A percentile compares a stretch with the other conserved stretches of the same genome.
Evolutionary conservation across 441 rosid genomes (phyloP).

Genomic region (Erysimum pusillum): DNA sequence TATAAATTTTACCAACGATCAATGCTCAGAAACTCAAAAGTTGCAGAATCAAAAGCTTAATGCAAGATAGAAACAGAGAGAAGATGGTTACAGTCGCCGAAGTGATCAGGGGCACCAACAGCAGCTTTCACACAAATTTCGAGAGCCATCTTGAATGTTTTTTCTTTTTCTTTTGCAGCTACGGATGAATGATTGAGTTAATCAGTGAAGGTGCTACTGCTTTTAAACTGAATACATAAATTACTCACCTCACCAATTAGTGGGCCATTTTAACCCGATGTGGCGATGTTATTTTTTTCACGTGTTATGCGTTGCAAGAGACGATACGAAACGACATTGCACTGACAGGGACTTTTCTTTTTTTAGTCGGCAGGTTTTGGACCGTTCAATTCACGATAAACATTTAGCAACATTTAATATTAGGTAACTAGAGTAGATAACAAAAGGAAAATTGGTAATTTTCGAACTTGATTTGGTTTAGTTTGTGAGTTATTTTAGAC

Average conservation of each 20-base stretch:
- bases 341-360: background rate
- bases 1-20: background rate
- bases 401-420: background rate
- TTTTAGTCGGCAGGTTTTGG: constrained; percentile 19
- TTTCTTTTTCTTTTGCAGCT: background rate
- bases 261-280: constrained; percentile 5
- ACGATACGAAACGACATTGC: background rate
- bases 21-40: background rate
- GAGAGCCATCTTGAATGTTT: constrained; percentile 57
- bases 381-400: background rate
- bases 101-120: constrained; percentile 68
- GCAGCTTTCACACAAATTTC: constrained; percentile 94
- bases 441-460: background rate
- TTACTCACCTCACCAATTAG: background rate
- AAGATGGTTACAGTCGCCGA: constrained; percentile 77
- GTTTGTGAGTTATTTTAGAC: too few relatives aligned
- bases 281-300: constrained; percentile 19
- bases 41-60: background rate
- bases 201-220: constrained; percentile 1
- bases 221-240: background rate
- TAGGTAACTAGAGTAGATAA: background rate
- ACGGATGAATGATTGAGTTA: constrained; percentile 6
- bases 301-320: constrained; percentile 27
- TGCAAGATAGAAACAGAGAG: constrained; percentile 13
- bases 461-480: too few relatives aligned